Evolutionary conservation across 1,284 basidiomycete genomes (phyloP).

Genomic region (Tranzscheliella williamsii): DNA sequence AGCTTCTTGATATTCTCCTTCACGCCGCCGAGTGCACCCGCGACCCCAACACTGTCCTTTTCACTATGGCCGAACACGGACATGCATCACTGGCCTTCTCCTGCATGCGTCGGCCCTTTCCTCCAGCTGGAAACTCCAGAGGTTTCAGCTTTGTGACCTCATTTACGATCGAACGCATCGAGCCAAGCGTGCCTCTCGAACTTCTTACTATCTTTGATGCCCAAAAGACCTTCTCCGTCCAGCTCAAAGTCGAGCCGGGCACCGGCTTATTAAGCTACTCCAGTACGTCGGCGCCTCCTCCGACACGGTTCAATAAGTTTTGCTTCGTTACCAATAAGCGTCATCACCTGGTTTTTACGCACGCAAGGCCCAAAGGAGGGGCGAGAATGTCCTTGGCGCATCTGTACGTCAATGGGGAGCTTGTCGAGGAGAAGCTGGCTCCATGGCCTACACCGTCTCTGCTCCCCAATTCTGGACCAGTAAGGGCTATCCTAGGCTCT

Average conservation of each 20-base stretch:
- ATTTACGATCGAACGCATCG: constrained; percentile 39
- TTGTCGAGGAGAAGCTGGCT: constrained; percentile 38
- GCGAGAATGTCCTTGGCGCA: constrained; percentile 34
- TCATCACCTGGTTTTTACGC: constrained; percentile 47
- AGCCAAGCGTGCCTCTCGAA: constrained; percentile 34
- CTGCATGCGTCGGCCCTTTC: constrained; percentile 44
- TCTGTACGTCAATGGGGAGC: constrained; percentile 47
- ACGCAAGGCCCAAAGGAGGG: constrained; percentile 32
- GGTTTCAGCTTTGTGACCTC: constrained; percentile 46
- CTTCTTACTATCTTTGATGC: constrained; percentile 46
- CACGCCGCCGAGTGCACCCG: constrained; percentile 24
- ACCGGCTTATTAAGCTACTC: constrained; percentile 39
- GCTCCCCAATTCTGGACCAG: constrained; percentile 3
- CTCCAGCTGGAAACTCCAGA: constrained; percentile 15
- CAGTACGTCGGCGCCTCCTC: constrained; percentile 6
- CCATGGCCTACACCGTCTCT: constrained; percentile 30
- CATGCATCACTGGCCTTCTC: constrained; percentile 44
- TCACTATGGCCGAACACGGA: constrained; percentile 30
- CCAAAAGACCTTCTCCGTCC: constrained; percentile 24
- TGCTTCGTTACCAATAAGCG: constrained; percentile 15
- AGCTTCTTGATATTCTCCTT: constrained; percentile 33
- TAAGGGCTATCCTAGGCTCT: constrained; percentile 42
- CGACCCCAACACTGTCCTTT: constrained; percentile 33
- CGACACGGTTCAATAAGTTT: constrained; percentile 23
- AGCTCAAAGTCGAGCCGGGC: constrained; percentile 37